Conservation (phyloP, 805 yeast species). For the Barnettozyma pratensis region DNA sequence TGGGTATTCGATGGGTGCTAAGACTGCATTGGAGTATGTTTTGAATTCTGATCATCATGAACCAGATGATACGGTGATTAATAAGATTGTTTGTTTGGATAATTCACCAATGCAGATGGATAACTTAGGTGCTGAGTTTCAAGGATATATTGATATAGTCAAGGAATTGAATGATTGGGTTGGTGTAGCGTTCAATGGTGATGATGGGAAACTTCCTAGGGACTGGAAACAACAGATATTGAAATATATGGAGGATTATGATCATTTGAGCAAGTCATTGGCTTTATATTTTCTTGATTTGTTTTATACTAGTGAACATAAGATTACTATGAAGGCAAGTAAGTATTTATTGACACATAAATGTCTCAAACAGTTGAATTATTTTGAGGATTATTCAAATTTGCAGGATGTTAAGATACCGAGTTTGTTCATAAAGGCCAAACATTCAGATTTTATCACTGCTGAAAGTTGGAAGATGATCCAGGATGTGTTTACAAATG, state of each 20-base stretch:
- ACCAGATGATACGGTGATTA: conserved; percentile 25
- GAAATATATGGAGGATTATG: conserved; percentile 7
- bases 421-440: conserved; percentile 40
- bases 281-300: conserved; percentile 15
- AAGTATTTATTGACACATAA: conserved; percentile 15
- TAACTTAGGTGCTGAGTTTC: conserved; percentile 29
- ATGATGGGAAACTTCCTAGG: neutral
- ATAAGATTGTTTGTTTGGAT: conserved; percentile 42
- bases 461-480: conserved; percentile 22
- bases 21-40: conserved; percentile 43
- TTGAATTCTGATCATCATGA: conserved; percentile 25
- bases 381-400: conserved; percentile 20
- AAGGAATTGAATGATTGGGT: conserved; percentile 8
- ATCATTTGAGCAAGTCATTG: conserved; percentile 3
- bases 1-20: conserved; percentile 64
- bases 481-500: neutral
- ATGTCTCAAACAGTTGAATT: conserved; percentile 20
- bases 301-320: conserved; percentile 6
- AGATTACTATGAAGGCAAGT: conserved; percentile 22
- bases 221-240: conserved; percentile 4
- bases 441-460: conserved; percentile 36
- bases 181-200: neutral
- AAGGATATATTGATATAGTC: conserved; percentile 5
- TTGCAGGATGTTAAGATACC: neutral
- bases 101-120: conserved; percentile 35